Evolutionary conservation across 2,329 filamentous ascomycete species (phyloP), one percentile per base, ranked within the genome.

Genomic region (Canariomyces notabilis): DNA sequence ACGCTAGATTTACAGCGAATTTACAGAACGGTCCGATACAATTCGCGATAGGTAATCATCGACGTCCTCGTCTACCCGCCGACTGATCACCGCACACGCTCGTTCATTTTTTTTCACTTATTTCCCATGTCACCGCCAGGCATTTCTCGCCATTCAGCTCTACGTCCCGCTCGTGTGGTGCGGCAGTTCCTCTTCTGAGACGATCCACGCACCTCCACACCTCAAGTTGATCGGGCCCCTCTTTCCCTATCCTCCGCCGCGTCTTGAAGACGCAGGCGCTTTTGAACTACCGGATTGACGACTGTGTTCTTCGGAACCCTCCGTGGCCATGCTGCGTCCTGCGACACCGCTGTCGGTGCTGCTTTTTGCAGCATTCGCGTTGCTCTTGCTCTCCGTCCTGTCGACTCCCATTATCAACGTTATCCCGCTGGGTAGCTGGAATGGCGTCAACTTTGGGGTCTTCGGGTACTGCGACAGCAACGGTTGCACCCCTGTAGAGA

Each of bases 291-390:
- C 38, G 20, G 26, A 19, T 33, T 31, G 29, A 22, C 37, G 34
- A 36, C 29, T 9, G 12, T 29, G 14, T 32, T 35, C 42, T 20
- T 34, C 38, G 15, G 41, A 32, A 26, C 37, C 14, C n/a, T 21
- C 53, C 56, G 59, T 62, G 72, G 82, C 71, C 71, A 88, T 95
- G 81, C 74, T 97, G 66, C 87, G 90, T 62, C 90, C 93, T 52
- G 91, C 93, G 52, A 97, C 93, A 50, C 91, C 93, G 57, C 74
- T 98, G 64, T 83, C 90, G 57, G 73, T 95, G 57, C 72, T 97
- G 64, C 84, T 97, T 61, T 79, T 94, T 53, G 76, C 79, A 61
- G 89, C 91, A 55, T 96, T 98, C 67, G 85, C 76, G 53, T 74
- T 97, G 52, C 76, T 97, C 42, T 74, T 97, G 37, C 75, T 98